Evolutionary conservation across 202 grass and related monocot genomes (phyloP), one percentile per base, ranked within the genome.

Genomic region (Eragrostis tef): DNA sequence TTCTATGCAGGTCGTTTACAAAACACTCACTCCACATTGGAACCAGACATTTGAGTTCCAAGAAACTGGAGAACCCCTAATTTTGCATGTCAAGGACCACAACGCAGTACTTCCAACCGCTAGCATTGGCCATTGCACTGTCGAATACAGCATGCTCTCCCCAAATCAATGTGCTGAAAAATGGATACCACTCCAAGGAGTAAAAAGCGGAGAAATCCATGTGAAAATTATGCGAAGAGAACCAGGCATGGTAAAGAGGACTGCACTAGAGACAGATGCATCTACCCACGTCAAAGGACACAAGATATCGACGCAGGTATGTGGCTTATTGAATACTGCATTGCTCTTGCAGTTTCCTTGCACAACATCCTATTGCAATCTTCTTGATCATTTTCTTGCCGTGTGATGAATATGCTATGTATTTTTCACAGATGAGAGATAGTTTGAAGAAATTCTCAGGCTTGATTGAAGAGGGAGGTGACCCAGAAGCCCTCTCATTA

Each of bases 141-240:
- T 99, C 0, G 93, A 99, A 42, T 99, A 96, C 75, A 87, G 89
- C 74, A 88, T 79, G 82, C 87, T 93, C 25, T 85, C 77, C 14
- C 74, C 86, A 11, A 99, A 99, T 71, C 70, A 91, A 57, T 71
- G 87, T 0, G 89, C 87, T 0, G 83, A 93, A 27, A 93, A 90
- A 71, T 99, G 96, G 96, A 90, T 99, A 82, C 89, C 87, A 0
- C 93, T 99, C 41, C 90, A 96, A 93, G 93, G 90, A 13, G 91
- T 92, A 67, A 93, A 67, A 80, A 93, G 67, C 5, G 91, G 96
- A 63, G 89, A 99, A 71, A 89, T 99, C 56, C 89, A 82, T 66
- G 89, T 96, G 9, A 90, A 87, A 48, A 87, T 99, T 20, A 48
- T 81, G 1, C 82, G 93, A 39, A 90, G 72, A 62, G 50, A 80